Base-by-base conservation (phyloP, 352 stramenopile genomes). In the Paralagenidium karlingii region DNA sequence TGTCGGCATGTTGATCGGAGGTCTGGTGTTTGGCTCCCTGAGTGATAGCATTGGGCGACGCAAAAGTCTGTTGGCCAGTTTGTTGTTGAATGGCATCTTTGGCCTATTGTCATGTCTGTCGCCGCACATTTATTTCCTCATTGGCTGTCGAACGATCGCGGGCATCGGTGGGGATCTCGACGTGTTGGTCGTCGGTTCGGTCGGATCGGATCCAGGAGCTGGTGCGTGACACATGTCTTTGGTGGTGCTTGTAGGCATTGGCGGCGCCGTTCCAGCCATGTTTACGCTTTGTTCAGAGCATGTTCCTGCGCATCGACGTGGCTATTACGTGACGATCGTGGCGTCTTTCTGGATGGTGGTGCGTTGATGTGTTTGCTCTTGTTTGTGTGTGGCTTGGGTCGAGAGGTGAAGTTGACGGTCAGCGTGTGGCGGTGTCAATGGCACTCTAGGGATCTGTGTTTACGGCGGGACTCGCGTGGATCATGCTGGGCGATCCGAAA, bases 281-380 rank as follows among this genome's bases (percentile, higher is more conserved):
- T 95, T 94, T 49, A 82, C 81, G 5, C 58, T 95, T 13, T 88
- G 76, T 45, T 73, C 76, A 10, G 84, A 96, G 51, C 70, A 94
- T 26, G 74, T 94, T n/a, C 81, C 84, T 4, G 60, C 58, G 1
- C 40, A 60, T 21, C 67, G 60, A 15, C 79, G 81, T 25, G 82
- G 79, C 12, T 79, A 76, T 25, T 89, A 86, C 51, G 62, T 96
- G 30, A 94, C 78, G 15, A 64, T 92, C 33, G 67, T 96, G 7
- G 79, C 78, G 12, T 81, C 69, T 3, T 94, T 92, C 53, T 96
- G 84, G 84, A 95, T 94, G 78, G 59, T 94, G 40, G 68, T 77
- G 44, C 26, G 68, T 68, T 40, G 24, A 44, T 25, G 12, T 21
- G 22, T 12, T 38, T 27, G 38, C 19, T 34, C 5, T 43, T 32